Evolutionary conservation across 2,329 filamentous ascomycete species (phyloP).

Genomic region (Sporothrix inflata): DNA sequence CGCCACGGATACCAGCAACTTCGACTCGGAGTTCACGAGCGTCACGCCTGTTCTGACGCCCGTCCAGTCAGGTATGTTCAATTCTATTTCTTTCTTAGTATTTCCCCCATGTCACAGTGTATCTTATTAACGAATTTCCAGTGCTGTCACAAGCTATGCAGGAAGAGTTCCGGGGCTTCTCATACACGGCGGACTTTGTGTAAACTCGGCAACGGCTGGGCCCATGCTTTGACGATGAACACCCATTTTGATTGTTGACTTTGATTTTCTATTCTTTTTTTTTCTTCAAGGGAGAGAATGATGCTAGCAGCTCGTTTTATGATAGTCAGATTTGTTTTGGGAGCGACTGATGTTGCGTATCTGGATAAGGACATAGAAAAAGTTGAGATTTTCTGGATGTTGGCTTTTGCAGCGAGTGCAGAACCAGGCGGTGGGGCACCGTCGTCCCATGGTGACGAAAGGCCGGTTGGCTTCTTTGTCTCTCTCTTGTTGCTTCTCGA

Average conservation of each 20-base stretch:
- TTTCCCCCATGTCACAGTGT: neutral
- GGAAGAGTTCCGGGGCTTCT: conserved; percentile 98
- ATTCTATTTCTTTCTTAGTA: neutral
- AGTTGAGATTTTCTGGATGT: conserved; percentile 1
- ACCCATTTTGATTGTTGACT: neutral
- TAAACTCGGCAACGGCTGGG: conserved; percentile 43
- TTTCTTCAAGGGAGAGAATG: neutral
- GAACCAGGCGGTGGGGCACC: neutral
- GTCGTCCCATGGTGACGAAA: too few relatives aligned
- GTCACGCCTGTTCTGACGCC: conserved; percentile 96
- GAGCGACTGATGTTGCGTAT: neutral
- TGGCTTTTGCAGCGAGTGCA: conserved; percentile 7
- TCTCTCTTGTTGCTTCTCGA: neutral
- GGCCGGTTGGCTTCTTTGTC: neutral
- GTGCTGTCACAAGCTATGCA: conserved; percentile 98
- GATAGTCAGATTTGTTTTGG: neutral
- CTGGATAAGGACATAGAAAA: conserved; percentile 22
- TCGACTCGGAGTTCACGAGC: conserved; percentile 97
- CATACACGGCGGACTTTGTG: conserved; percentile 90
- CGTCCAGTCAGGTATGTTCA: conserved; percentile 81
- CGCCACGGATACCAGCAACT: conserved; percentile 98
- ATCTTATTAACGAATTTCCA: conserved; percentile 53
- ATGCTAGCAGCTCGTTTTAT: neutral
- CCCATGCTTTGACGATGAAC: neutral
- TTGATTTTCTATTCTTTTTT: neutral